Percentiles rank a stretch among this genome's conserved stretches.
phyloP scores from a whole-genome alignment of 73 alveolate genomes.

The Urostyla sp. region DNA sequence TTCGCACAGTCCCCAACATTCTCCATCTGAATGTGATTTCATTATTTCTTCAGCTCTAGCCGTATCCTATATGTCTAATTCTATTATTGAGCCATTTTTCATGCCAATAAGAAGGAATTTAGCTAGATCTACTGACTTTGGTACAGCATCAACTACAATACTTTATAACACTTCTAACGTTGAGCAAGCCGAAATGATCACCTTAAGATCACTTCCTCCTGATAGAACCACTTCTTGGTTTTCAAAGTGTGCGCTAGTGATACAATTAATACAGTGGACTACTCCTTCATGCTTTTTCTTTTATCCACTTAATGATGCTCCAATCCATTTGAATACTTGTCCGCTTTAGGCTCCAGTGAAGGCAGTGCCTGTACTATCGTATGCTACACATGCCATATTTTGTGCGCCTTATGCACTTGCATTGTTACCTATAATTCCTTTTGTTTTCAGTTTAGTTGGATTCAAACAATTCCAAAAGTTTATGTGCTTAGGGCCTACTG shows the following conservation, averaged over 20 bases:
- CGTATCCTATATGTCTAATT: slow-evolving; percentile 56
- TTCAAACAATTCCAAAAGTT: slow-evolving; percentile 85
- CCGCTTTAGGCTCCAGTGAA: slow-evolving; percentile 85
- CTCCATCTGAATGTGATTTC: slow-evolving; percentile 80
- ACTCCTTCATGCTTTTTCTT: slow-evolving; percentile 58
- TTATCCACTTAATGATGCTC: slow-evolving; percentile 61
- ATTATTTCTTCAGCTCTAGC: slow-evolving; percentile 54
- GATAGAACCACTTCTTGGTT: no score
- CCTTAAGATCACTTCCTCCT: slow-evolving; percentile 61
- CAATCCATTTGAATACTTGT: no score
- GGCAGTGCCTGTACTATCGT: slow-evolving; percentile 76
- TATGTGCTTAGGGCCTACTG: slow-evolving; percentile 88
- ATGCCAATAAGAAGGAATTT: slow-evolving; percentile 82
- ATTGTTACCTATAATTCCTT: slow-evolving; percentile 80
- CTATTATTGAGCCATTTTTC: slow-evolving; percentile 85
- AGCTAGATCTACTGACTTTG: slow-evolving; percentile 82
- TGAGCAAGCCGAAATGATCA: slow-evolving; percentile 14
- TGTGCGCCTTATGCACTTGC: slow-evolving; percentile 45
- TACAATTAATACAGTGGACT: slow-evolving; percentile 54
- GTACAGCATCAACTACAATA: slow-evolving; percentile 23
- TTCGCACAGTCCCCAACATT: slow-evolving; percentile 84
- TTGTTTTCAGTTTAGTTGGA: slow-evolving; percentile 45
- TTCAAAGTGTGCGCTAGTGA: no score
- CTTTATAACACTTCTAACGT: slow-evolving; percentile 18
- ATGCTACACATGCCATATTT: slow-evolving; percentile 40